Base-by-base conservation (phyloP, 2,329 filamentous ascomycete species). In the Dactylellina leptospora region DNA sequence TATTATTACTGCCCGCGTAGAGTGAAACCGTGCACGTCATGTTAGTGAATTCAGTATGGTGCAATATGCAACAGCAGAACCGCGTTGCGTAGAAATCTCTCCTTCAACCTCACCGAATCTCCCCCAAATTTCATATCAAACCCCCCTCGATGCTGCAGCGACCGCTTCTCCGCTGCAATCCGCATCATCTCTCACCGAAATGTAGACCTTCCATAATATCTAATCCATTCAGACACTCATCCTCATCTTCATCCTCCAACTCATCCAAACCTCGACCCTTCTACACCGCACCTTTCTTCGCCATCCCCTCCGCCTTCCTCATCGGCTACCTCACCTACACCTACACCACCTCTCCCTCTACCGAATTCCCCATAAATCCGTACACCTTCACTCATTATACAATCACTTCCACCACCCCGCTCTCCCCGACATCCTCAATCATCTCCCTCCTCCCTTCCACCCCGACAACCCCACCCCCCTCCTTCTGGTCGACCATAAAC, bases 301-400 rank as follows among this genome's bases (percentile, higher is more conserved):
- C 61, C 5, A 38, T 62, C 28, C 64, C 62, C 20, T 55, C 72
- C 20, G 56, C 70, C 40, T 48, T 72, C 45, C 75, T 80, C 81
- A 80, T 87, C 85, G 28, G 85, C 84, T 5, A 83, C 84, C 23
- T 62, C 18, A 64, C 61, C 20, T 75, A 75, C 50, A 28, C 6
- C 4, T 60, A 48, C 18, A 50, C 50, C 33, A 64, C 36, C 4
- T 16, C 48, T n/a, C 33, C 61, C 2, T 33, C 48, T 3, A 27
- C 79, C 23, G n/a, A n/a, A n/a, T 76, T 1, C 84, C 85, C 33
- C 85, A 83, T 91, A 69, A 88, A 90, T 80, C 79, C 82, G 11
- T 81, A 82, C 62, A 83, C 82, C 22, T 92, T 92, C 79, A 84
- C 84, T 33, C 84, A 86, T 2, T 93, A 90, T 80, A 85, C 83